phyloP scores from a whole-genome alignment of 148 eudicot genomes.

The Fallopia convolvulus region DNA sequence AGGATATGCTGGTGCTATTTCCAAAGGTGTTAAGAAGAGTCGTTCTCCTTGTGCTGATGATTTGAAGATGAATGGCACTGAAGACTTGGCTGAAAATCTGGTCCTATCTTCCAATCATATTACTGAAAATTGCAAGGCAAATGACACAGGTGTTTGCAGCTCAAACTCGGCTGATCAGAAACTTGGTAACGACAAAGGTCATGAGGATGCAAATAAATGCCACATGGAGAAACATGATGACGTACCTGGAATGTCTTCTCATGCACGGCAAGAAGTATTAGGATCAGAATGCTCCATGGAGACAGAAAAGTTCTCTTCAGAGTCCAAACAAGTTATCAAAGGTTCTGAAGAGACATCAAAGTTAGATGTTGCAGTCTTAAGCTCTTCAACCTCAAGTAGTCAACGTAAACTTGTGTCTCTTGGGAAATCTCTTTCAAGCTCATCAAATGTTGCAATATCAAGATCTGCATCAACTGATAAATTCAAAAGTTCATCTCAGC shows the following conservation, averaged over 20 bases:
- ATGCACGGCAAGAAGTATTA: constrained; percentile 15
- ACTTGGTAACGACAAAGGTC: constrained; percentile 27
- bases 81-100: constrained; percentile 17
- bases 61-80: constrained; percentile 27
- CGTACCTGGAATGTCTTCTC: constrained; percentile 16
- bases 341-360: constrained; percentile 31
- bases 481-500: constrained; percentile 28
- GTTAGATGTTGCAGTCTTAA: constrained; percentile 20
- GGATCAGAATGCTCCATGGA: constrained; percentile 28
- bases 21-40: constrained; percentile 17
- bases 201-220: constrained; percentile 20
- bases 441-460: constrained; percentile 26
- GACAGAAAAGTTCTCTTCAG: constrained; percentile 22
- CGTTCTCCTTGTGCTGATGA: constrained; percentile 24
- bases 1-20: constrained; percentile 23
- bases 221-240: constrained; percentile 24
- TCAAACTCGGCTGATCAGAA: constrained; percentile 29
- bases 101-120: constrained; percentile 22
- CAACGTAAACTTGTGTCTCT: constrained; percentile 37
- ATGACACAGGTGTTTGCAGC: constrained; percentile 17
- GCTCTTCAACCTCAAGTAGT: constrained; percentile 26
- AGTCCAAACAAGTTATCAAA: constrained; percentile 30
- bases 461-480: constrained; percentile 43
- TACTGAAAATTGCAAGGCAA: constrained; percentile 23
- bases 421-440: constrained; percentile 37